A percentile compares a stretch with the other conserved stretches of the same genome.
phyloP scores from a whole-genome alignment of 2,329 filamentous ascomycete species.

The Trichoderma atroviride region DNA sequence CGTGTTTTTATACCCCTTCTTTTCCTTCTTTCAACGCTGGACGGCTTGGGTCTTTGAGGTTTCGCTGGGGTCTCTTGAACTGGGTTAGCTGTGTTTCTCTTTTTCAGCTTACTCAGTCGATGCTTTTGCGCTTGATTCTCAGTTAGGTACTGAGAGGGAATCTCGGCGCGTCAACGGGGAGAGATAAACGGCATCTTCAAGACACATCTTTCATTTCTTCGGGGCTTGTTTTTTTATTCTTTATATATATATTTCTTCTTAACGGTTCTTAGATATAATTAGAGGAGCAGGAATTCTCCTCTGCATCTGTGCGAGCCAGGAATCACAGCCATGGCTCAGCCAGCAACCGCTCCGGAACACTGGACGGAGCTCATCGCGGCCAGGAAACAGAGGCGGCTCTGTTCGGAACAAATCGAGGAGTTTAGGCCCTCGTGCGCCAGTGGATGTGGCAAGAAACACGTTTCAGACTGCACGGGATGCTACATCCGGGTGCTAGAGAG shows the following conservation, averaged over 20 bases:
- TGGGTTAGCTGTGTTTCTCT: slow-evolving; percentile 1
- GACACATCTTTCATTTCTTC: not conserved
- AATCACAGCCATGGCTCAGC: slow-evolving; percentile 10
- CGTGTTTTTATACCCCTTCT: not conserved
- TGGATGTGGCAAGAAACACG: slow-evolving; percentile 47
- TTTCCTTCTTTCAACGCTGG: not conserved
- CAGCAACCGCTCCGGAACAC: slow-evolving; percentile 40
- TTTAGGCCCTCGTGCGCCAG: slow-evolving; percentile 48
- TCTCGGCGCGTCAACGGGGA: not conserved
- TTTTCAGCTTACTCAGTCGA: slow-evolving; percentile 18
- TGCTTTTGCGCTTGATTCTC: not conserved
- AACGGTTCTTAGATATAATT: not conserved
- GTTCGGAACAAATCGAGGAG: slow-evolving; percentile 46
- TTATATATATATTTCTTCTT: not conserved
- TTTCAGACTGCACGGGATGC: slow-evolving; percentile 52
- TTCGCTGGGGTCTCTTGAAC: not conserved
- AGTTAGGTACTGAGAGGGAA: not conserved
- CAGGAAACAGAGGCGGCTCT: slow-evolving; percentile 39
- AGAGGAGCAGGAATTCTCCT: not conserved
- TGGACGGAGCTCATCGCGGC: slow-evolving; percentile 45
- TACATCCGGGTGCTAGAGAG: slow-evolving; percentile 51
- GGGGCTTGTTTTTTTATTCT: not conserved
- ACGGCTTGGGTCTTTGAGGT: not conserved
- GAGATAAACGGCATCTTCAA: not conserved
- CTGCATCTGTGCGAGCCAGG: not conserved